These are phyloP conservation scores for Trametes coccinea DNA, from an alignment of 768 basidiomycete species.

Conservation along the genomic window DNA sequence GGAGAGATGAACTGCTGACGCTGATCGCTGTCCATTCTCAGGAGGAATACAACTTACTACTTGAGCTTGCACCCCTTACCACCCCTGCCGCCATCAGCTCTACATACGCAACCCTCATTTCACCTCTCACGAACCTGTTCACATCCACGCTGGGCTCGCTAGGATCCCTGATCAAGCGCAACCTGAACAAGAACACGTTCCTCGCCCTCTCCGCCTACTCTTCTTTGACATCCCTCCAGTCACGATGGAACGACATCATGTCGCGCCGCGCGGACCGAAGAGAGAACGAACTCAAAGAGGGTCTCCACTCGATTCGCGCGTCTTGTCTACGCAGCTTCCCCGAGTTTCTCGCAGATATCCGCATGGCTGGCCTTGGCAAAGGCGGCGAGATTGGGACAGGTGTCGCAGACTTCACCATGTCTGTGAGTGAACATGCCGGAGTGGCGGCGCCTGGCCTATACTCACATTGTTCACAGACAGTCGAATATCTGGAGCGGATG, in stretches of 20 bases:
- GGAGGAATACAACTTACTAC: slow-evolving; percentile 69
- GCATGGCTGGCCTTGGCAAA: slow-evolving; percentile 57
- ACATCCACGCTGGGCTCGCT: slow-evolving; percentile 64
- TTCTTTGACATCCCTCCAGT: slow-evolving; percentile 54
- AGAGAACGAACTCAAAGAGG: slow-evolving; percentile 72
- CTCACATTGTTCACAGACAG: slow-evolving; percentile 51
- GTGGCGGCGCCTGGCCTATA: too few relatives aligned
- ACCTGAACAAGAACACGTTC: slow-evolving; percentile 76
- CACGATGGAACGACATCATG: slow-evolving; percentile 68
- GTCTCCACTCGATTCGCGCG: slow-evolving; percentile 59
- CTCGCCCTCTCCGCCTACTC: slow-evolving; percentile 75
- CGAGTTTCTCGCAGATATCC: slow-evolving; percentile 79
- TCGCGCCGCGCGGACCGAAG: slow-evolving; percentile 45
- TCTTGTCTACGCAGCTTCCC: slow-evolving; percentile 82
- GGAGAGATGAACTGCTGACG: too few relatives aligned
- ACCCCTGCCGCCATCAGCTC: slow-evolving; percentile 49
- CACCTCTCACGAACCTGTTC: slow-evolving; percentile 67
- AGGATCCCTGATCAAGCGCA: slow-evolving; percentile 67
- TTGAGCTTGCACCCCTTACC: slow-evolving; percentile 63
- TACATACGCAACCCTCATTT: slow-evolving; percentile 62
- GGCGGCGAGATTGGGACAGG: slow-evolving; percentile 64
- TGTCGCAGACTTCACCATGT: slow-evolving; percentile 58
- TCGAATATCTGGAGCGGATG: slow-evolving; percentile 67
- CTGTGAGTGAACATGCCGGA: slow-evolving; percentile 40
- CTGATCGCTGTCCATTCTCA: slow-evolving; percentile 27